Conservation (phyloP, 768 basidiomycete genomes). For the Trametes punicea region DNA sequence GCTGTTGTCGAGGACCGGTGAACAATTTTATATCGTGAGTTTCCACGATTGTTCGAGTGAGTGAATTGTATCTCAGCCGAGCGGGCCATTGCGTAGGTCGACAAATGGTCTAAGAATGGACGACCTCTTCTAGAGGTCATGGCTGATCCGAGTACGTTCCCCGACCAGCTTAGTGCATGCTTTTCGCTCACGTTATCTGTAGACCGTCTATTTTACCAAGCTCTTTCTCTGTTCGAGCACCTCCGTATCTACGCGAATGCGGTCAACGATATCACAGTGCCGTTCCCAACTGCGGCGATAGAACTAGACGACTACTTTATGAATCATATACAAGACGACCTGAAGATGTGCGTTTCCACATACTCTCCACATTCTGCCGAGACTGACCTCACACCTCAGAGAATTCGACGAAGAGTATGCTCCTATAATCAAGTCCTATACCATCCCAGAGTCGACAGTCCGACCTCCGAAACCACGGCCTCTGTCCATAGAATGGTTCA, state of each 20-base stretch:
- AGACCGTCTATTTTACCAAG: constrained; percentile 78
- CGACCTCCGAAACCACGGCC: constrained; percentile 38
- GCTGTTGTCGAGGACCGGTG: constrained; percentile 74
- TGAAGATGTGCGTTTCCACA: constrained; percentile 49
- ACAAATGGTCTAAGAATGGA: constrained; percentile 69
- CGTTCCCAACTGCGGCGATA: constrained; percentile 76
- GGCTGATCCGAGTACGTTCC: constrained; percentile 65
- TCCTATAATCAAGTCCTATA: constrained; percentile 53
- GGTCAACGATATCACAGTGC: constrained; percentile 75
- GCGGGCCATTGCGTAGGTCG: constrained; percentile 31
- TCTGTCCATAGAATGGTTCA: constrained; percentile 46
- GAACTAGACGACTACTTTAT: constrained; percentile 66
- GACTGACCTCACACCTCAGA: constrained; percentile 32
- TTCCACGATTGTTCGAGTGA: not conserved
- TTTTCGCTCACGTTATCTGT: not conserved
- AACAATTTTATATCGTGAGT: constrained; percentile 41
- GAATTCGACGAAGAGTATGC: constrained; percentile 54
- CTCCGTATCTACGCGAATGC: constrained; percentile 81
- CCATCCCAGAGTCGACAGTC: constrained; percentile 33
- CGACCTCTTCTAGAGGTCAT: constrained; percentile 70
- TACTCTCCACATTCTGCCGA: not conserved
- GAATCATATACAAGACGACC: constrained; percentile 50
- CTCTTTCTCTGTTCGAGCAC: constrained; percentile 60
- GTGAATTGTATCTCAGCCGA: not conserved
- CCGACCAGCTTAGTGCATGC: not conserved